phyloP scores from a whole-genome alignment of 768 basidiomycete genomes.

The Boletus vermiculosoides region DNA sequence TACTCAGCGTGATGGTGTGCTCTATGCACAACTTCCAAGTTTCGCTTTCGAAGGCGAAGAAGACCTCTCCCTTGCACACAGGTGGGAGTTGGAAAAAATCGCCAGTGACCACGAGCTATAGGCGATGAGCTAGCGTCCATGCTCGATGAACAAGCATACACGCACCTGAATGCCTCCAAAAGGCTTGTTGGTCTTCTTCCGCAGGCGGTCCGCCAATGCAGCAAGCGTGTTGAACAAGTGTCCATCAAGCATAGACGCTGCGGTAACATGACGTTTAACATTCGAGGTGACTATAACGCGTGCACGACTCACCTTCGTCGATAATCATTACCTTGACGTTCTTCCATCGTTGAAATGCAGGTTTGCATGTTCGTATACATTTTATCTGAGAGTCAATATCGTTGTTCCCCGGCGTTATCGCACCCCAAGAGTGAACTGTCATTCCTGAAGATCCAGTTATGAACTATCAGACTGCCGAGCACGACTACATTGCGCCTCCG shows the following conservation, averaged over 20 bases:
- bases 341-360: constrained; percentile 57
- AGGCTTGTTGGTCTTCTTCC: constrained; percentile 48
- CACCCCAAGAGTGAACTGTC: constrained; percentile 63
- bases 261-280: not conserved
- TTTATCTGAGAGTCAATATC: constrained; percentile 45
- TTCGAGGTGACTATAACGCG: not conserved
- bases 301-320: constrained; percentile 51
- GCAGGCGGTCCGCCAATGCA: constrained; percentile 48
- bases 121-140: not conserved
- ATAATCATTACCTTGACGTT: constrained; percentile 58
- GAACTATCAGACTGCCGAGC: not conserved
- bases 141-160: not conserved
- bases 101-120: constrained; percentile 50
- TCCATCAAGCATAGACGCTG: constrained; percentile 74
- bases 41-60: constrained; percentile 67
- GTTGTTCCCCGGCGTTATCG: constrained; percentile 48
- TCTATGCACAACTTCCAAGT: constrained; percentile 45
- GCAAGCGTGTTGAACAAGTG: constrained; percentile 58
- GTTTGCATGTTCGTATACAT: constrained; percentile 52
- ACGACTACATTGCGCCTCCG: not conserved
- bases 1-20: constrained; percentile 60
- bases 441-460: constrained; percentile 37
- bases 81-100: constrained; percentile 64
- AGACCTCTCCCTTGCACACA: constrained; percentile 43
- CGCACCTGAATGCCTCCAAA: constrained; percentile 68